A percentile compares a stretch with the other conserved stretches of the same genome.
These are phyloP conservation scores for Phytophthora syringae DNA, from an alignment of 352 stramenopile genomes.

Conservation along the genomic window DNA sequence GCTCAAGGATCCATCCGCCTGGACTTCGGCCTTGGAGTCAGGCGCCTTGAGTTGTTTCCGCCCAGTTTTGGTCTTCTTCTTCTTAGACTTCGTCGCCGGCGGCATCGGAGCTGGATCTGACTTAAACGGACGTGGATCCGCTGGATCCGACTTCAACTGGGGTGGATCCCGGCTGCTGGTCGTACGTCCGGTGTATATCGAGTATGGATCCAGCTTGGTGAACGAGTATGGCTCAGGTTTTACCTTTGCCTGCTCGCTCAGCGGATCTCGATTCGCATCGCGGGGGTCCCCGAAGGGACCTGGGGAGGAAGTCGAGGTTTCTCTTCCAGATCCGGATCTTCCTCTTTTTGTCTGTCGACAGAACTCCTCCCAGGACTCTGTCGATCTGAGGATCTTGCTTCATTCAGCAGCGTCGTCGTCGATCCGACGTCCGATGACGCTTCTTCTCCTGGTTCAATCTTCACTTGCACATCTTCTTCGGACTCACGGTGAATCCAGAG, in stretches of 20 bases:
- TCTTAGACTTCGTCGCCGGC: background rate
- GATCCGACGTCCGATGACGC: conserved; percentile 10
- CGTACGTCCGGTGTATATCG: too few relatives aligned
- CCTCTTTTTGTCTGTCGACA: conserved; percentile 2
- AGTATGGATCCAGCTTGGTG: background rate
- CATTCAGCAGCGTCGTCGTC: conserved; percentile 14
- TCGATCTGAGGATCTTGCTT: conserved; percentile 6
- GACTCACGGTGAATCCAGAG: conserved; percentile 14
- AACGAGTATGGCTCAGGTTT: background rate
- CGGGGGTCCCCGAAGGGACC: conserved; percentile 1
- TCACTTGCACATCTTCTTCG: conserved; percentile 10
- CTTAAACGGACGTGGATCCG: too few relatives aligned
- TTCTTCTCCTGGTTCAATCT: conserved; percentile 4
- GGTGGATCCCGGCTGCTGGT: background rate
- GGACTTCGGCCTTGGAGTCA: background rate
- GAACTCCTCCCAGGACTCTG: conserved; percentile 8
- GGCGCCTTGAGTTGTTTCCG: conserved; percentile 3
- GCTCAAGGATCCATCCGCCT: background rate
- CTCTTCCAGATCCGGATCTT: conserved; percentile 3
- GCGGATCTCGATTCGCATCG: background rate
- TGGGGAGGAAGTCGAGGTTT: too few relatives aligned
- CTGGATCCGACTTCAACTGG: too few relatives aligned
- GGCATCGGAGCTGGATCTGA: background rate
- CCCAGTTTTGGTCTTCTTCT: background rate
- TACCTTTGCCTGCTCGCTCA: background rate